phyloP scores from a whole-genome alignment of 2,329 filamentous ascomycete genomes.

The Exophiala viscosa region DNA sequence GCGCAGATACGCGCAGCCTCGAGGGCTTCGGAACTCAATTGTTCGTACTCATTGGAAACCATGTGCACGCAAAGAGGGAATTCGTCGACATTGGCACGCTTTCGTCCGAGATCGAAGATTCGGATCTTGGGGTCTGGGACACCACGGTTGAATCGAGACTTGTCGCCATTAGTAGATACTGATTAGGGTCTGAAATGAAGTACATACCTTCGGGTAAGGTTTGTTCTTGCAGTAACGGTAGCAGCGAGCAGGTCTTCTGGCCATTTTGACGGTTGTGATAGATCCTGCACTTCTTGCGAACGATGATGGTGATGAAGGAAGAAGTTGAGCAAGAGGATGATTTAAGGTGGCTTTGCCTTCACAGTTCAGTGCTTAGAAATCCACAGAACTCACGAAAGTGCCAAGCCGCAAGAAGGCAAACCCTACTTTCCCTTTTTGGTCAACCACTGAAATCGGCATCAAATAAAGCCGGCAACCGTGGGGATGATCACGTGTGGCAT shows the following conservation, averaged over 20 bases:
- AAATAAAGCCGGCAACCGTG: no score
- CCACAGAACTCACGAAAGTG: no score
- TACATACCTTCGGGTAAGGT: no score
- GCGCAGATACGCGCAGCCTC: conserved; percentile 99
- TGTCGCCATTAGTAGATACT: conserved; percentile 37
- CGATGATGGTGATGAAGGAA: conserved; percentile 32
- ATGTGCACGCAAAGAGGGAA: conserved; percentile 99
- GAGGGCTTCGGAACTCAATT: conserved; percentile 98
- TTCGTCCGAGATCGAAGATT: conserved; percentile 98
- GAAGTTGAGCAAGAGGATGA: conserved; percentile 8
- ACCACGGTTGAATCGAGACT: conserved; percentile 99
- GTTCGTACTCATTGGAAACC: conserved; percentile 99
- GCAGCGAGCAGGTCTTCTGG: conserved; percentile 97
- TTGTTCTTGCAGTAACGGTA: conserved; percentile 99
- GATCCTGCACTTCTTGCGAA: conserved; percentile 47
- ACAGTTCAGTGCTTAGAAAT: conserved; percentile 5
- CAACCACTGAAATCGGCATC: no score
- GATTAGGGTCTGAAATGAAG: not conserved
- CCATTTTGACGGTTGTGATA: conserved; percentile 76
- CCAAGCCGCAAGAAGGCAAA: no score
- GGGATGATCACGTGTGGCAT: no score
- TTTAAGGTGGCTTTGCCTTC: not conserved
- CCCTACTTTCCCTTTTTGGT: no score
- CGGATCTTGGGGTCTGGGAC: conserved; percentile 76
- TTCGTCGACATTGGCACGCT: conserved; percentile 98